Evolutionary conservation across 2,329 filamentous ascomycete species (phyloP), one percentile per base, ranked within the genome.

Genomic region (Aspergillus sp.): DNA sequence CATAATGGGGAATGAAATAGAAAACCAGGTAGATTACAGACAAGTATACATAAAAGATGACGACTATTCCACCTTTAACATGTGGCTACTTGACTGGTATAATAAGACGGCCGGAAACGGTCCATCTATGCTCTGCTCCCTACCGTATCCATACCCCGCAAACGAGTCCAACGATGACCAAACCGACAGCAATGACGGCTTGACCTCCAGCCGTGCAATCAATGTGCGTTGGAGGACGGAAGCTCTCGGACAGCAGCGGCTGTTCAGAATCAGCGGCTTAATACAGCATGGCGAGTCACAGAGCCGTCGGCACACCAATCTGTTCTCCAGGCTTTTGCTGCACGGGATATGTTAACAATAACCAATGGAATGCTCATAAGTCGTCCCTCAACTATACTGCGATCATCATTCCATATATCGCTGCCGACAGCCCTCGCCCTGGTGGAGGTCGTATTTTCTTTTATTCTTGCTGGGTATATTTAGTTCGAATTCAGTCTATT

Each of bases 81-180:
- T 54, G 52, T 54, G 52, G 52, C 9, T 54, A n/a, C 52, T 54
- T 54, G 52, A 54, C 52, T 54, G 25, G 17, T 46, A 41, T 28
- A 45, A 54, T 46, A 34, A 54, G 52, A 54, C 52, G n/a, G 38
- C 52, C 52, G 41, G 52, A 23, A 54, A 54, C 38, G 38, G 52
- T 15, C 52, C 34, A 22, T 45, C 52, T 23, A n/a, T 54, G 19
- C 23, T 54, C 17, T 41, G 43, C 46, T 45, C 52, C 38, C 38
- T 54, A 34, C 19, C 52, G 52, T 54, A 54, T 54, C 34, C n/a
- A 8, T 22, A 22, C 34, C 52, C 38, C 30, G n/a, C 11, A 2
- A 23, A 49, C 22, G 17, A 49, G 22, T 28, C 47, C 22, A 49
- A 30, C 7, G 38, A 54, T 7, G 52, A 45, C 13, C 52, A 54